A percentile compares a stretch with the other conserved stretches of the same genome.
phyloP scores from a whole-genome alignment of 2,329 filamentous ascomycete genomes.

The Exophiala lecanii-corni region DNA sequence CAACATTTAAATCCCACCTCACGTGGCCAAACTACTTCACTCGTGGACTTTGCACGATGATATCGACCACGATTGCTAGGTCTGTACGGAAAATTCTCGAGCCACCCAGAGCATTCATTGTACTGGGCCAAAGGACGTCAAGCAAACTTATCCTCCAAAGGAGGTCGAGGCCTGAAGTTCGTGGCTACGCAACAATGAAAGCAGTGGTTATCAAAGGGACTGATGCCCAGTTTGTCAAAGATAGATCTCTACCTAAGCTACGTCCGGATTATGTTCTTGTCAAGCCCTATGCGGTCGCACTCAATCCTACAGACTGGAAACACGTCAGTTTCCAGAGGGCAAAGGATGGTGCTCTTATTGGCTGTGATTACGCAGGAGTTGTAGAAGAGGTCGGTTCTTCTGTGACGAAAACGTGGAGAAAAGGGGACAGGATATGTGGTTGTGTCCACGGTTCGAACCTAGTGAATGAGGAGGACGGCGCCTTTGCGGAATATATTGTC shows the following conservation, averaged over 20 bases:
- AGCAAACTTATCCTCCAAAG: no score
- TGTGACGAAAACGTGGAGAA: slow-evolving; percentile 34
- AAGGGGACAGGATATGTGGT: slow-evolving; percentile 36
- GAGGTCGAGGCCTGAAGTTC: no score
- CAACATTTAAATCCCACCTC: no score
- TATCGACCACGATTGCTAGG: no score
- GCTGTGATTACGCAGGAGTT: slow-evolving; percentile 31
- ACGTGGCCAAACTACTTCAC: no score
- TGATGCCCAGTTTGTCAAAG: slow-evolving; percentile 26
- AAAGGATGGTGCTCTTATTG: slow-evolving; percentile 36
- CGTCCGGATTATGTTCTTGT: slow-evolving; percentile 48
- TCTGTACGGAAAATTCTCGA: no score
- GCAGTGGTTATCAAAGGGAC: slow-evolving; percentile 32
- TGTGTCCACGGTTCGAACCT: slow-evolving; percentile 31
- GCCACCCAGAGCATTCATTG: no score
- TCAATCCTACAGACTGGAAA: slow-evolving; percentile 57
- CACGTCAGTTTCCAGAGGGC: slow-evolving; percentile 32
- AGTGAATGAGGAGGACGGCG: slow-evolving; percentile 27
- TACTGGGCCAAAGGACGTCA: no score
- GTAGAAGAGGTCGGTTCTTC: slow-evolving; percentile 22
- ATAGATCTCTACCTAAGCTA: slow-evolving; percentile 38
- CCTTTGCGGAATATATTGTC: slow-evolving; percentile 34
- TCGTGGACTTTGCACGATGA: no score
- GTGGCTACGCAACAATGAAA: no score
- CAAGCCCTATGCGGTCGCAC: slow-evolving; percentile 46